Percentiles rank a stretch among this genome's conserved stretches.
phyloP scores from a whole-genome alignment of 2,329 filamentous ascomycete species.

The Arthrobotrys conoides region DNA sequence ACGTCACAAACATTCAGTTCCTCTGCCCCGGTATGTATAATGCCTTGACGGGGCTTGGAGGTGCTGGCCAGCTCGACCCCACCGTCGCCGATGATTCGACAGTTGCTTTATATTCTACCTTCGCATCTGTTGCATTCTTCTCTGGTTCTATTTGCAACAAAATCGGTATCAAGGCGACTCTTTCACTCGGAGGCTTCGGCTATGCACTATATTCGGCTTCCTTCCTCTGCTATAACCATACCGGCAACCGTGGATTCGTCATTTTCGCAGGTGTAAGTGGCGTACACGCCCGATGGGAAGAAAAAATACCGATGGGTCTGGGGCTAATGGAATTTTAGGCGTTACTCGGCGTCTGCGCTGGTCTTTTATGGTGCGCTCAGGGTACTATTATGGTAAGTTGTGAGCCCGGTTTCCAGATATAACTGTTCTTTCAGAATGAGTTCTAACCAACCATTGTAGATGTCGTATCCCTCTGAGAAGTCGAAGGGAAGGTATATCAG shows the following conservation, averaged over 20 bases:
- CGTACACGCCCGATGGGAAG: neutral
- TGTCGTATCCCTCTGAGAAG: constrained; percentile 85
- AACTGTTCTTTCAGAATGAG: neutral
- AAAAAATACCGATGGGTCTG: neutral
- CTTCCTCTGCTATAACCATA: constrained; percentile 80
- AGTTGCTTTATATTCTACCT: constrained; percentile 70
- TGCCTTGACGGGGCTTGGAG: constrained; percentile 64
- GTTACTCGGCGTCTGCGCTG: constrained; percentile 82
- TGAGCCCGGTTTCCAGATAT: neutral
- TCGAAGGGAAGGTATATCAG: constrained; percentile 91
- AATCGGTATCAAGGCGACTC: constrained; percentile 77
- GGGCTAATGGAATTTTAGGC: constrained; percentile 66
- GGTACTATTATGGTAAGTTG: constrained; percentile 78
- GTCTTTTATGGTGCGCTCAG: constrained; percentile 85
- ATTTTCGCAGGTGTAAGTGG: constrained; percentile 76
- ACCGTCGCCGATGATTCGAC: constrained; percentile 62
- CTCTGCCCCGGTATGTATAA: constrained; percentile 65
- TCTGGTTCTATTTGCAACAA: constrained; percentile 83
- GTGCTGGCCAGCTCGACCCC: constrained; percentile 63
- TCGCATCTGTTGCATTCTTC: constrained; percentile 76
- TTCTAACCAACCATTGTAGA: constrained; percentile 65
- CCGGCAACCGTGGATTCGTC: constrained; percentile 77
- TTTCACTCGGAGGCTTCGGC: constrained; percentile 80
- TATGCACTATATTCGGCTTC: constrained; percentile 81
- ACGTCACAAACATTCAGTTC: constrained; percentile 72